A percentile compares a stretch with the other conserved stretches of the same genome.
Conservation (phyloP, 1,284 basidiomycete species). For the Mycena citricolor region DNA sequence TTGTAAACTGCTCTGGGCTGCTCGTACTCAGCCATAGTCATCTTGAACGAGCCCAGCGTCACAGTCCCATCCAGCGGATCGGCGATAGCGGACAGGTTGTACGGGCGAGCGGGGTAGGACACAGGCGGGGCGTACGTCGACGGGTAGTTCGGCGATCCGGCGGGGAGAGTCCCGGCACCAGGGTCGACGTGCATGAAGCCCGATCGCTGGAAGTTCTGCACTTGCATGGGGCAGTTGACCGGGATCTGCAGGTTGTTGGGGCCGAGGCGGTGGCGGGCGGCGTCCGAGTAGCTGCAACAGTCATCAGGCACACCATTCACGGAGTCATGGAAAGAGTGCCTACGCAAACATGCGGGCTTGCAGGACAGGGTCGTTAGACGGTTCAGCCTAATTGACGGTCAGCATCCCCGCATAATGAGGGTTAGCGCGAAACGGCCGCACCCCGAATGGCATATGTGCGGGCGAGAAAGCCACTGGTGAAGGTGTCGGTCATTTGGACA, state of each 20-base stretch:
- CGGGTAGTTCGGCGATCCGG: conserved; percentile 18
- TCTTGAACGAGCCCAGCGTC: conserved; percentile 1
- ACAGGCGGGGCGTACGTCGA: conserved; percentile 19
- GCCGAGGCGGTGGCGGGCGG: conserved; percentile 72
- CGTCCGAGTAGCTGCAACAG: conserved; percentile 28
- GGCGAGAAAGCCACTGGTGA: conserved; percentile 59
- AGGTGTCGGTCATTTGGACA: background rate
- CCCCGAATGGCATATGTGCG: conserved; percentile 66
- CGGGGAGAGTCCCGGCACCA: conserved; percentile 14
- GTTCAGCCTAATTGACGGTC: conserved; percentile 40
- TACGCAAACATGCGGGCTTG: conserved; percentile 82
- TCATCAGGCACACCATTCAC: conserved; percentile 28
- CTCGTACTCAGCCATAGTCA: conserved; percentile 16
- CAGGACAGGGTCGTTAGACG: conserved; percentile 77
- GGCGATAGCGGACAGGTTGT: conserved; percentile 17
- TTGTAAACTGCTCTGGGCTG: conserved; percentile 18
- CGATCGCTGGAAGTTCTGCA: conserved; percentile 21
- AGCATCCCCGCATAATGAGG: background rate
- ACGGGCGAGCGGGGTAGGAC: conserved; percentile 8
- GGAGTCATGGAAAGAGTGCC: conserved; percentile 41
- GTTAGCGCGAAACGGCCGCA: background rate
- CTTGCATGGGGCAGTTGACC: conserved; percentile 18
- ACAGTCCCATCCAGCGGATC: conserved; percentile 13
- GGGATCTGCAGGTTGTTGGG: conserved; percentile 52
- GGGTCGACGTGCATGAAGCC: conserved; percentile 18